Evolutionary conservation across 2,329 filamentous ascomycete genomes (phyloP).

Genomic region (Exophiala aquamarina): DNA sequence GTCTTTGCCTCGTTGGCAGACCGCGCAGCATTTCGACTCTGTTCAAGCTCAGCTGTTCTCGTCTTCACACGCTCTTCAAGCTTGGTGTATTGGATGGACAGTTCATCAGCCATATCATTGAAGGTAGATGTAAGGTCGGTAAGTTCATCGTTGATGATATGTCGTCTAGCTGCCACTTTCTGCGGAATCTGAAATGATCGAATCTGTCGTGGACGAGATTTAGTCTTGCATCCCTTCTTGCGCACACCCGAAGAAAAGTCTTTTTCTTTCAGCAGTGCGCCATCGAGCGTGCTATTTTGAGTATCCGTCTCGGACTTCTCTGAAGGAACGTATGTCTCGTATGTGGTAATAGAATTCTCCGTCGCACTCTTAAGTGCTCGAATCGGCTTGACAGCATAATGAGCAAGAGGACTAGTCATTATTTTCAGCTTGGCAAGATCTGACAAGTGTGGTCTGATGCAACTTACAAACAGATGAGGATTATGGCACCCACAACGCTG

Average conservation of each 20-base stretch:
- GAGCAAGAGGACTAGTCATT: slow-evolving; percentile 63
- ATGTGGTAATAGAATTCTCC: slow-evolving; percentile 53
- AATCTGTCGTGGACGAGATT: slow-evolving; percentile 16
- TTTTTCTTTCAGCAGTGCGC: slow-evolving; percentile 38
- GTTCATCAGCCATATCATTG: slow-evolving; percentile 89
- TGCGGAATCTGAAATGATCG: slow-evolving; percentile 73
- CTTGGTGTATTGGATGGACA: slow-evolving; percentile 78
- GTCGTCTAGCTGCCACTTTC: slow-evolving; percentile 72
- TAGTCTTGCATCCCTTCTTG: slow-evolving; percentile 5
- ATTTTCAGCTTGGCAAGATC: slow-evolving; percentile 38
- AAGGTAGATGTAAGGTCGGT: slow-evolving; percentile 84
- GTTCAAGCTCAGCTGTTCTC: slow-evolving; percentile 77
- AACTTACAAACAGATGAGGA: slow-evolving; percentile 44
- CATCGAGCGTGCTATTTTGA: slow-evolving; percentile 20
- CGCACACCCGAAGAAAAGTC: background rate
- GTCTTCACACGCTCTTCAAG: slow-evolving; percentile 81
- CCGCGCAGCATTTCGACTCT: slow-evolving; percentile 86
- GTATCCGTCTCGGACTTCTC: slow-evolving; percentile 6
- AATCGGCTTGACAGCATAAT: slow-evolving; percentile 77
- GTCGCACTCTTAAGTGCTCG: slow-evolving; percentile 72
- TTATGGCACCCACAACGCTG: slow-evolving; percentile 71
- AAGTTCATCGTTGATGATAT: slow-evolving; percentile 75
- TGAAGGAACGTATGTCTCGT: slow-evolving; percentile 54
- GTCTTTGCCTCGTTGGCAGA: slow-evolving; percentile 95
- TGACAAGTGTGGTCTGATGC: slow-evolving; percentile 46